Evolutionary conservation across 768 basidiomycete species (phyloP).

Genomic region (Lactarius hengduanensis): DNA sequence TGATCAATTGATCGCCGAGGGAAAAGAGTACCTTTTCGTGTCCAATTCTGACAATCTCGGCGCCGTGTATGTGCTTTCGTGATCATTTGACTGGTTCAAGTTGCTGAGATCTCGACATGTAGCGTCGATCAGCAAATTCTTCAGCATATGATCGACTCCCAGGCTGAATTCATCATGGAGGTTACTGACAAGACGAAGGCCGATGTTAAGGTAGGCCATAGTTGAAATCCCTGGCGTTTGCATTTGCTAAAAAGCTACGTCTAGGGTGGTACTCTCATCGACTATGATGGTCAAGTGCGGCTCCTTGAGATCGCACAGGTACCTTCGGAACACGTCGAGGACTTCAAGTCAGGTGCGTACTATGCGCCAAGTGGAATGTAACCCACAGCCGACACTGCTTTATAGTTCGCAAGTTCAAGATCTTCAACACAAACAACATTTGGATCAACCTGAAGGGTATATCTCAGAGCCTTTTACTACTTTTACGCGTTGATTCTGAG

Average conservation of each 20-base stretch:
- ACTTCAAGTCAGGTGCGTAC: slow-evolving; percentile 75
- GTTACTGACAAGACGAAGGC: slow-evolving; percentile 98
- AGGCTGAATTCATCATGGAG: slow-evolving; percentile 91
- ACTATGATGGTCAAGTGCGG: slow-evolving; percentile 86
- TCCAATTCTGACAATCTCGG: slow-evolving; percentile 98
- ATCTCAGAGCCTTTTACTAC: slow-evolving; percentile 14
- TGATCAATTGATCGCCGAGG: slow-evolving; percentile 83
- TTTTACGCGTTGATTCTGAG: not conserved
- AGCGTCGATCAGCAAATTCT: slow-evolving; percentile 54
- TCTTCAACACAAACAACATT: slow-evolving; percentile 85
- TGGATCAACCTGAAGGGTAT: slow-evolving; percentile 77
- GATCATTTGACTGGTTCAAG: not conserved
- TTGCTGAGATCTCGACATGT: slow-evolving; percentile 1
- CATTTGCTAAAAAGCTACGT: slow-evolving; percentile 7
- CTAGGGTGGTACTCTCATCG: slow-evolving; percentile 83
- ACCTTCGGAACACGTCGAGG: slow-evolving; percentile 88
- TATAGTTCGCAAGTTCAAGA: slow-evolving; percentile 85
- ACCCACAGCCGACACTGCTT: slow-evolving; percentile 10
- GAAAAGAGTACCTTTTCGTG: slow-evolving; percentile 96
- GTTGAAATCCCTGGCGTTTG: not conserved
- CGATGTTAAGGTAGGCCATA: slow-evolving; percentile 49
- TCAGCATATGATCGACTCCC: slow-evolving; percentile 78
- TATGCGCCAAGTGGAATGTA: not conserved
- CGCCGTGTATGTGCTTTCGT: slow-evolving; percentile 61
- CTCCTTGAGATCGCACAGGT: slow-evolving; percentile 95